Conservation (phyloP, 2,329 filamentous ascomycete genomes). For the Amphichorda felina region DNA sequence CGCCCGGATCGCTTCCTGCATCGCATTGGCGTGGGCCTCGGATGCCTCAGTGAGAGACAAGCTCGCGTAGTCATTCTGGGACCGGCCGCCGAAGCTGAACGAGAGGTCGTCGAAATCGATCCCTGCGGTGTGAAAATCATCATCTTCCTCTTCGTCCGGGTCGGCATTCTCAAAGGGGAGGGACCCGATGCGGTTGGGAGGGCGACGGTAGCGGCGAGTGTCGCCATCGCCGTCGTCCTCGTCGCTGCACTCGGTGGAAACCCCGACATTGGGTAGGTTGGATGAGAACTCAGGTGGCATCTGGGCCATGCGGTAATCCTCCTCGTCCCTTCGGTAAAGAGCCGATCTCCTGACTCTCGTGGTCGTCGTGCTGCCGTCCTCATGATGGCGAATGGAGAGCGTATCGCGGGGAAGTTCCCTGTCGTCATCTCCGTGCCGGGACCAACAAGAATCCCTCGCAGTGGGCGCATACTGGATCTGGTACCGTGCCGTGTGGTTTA, state of each 20-base stretch:
- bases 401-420: conserved; percentile 19
- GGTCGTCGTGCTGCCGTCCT: conserved; percentile 36
- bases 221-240: conserved; percentile 32
- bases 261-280: conserved; percentile 34
- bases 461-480: conserved; percentile 51
- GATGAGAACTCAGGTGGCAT: conserved; percentile 43
- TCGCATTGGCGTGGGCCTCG: conserved; percentile 39
- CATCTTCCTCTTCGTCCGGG: conserved; percentile 15
- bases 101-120: conserved; percentile 2
- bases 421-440: conserved; percentile 6
- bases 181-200: conserved; percentile 40
- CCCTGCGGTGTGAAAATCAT: background rate
- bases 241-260: conserved; percentile 49
- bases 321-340: conserved; percentile 22
- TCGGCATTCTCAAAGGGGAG: conserved; percentile 41
- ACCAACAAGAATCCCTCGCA: conserved; percentile 1
- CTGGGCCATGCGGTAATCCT: conserved; percentile 36
- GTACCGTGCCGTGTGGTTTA: conserved; percentile 62
- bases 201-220: conserved; percentile 19
- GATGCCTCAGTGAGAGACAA: conserved; percentile 17
- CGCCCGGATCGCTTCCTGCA: conserved; percentile 43
- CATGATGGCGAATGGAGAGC: conserved; percentile 39
- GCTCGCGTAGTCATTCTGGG: background rate
- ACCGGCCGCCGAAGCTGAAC: background rate
- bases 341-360: conserved; percentile 28